Base-by-base conservation (phyloP, 805 yeast genomes). In the Hagleromyces aurorensis region DNA sequence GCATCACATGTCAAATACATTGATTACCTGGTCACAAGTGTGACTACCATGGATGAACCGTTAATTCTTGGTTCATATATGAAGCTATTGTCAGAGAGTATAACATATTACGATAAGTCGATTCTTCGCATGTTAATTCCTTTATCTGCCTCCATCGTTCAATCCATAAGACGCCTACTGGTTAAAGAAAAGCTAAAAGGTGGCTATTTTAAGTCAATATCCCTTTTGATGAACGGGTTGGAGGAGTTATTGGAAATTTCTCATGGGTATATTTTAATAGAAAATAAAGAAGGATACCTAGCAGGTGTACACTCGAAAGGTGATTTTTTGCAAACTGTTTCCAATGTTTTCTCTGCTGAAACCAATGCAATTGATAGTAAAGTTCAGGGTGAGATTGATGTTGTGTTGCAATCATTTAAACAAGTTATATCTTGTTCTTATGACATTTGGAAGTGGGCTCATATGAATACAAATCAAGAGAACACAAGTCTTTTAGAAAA, bases 361-460 rank as follows among this genome's bases (percentile, higher is more conserved):
- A 23, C 37, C 9, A 25, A 33, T 55, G 66, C 19, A 45, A 70
- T 30, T 57, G 44, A 69, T 12, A 65, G 70, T 9, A 69, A 65
- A 23, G 27, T 44, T 5, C 45, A 40, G 29, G 51, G 51, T 32
- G 74, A 73, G 38, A 56, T 77, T 13, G 62, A 69, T 36, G 65
- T 77, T 1, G 65, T 82, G 5, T 54, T 78, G n/a, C 59, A 72
- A 25, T 69, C 86, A 4, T 70, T 84, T 48, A 77, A 73, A 34
- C 73, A 69, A 35, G 72, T 81, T 1, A 67, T 73, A 1, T 55
- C 51, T 16, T 58, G 70, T 0, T 65, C 79, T 16, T 78, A 70
- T 38, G 61, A 64, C 8, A 67, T 85, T 8, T 87, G 96, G 96
- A 49, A 70, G 75, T 5, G 94, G 60, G 47, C 57, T 5, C 53